Evolutionary conservation across 768 basidiomycete genomes (phyloP), one percentile per base, ranked within the genome.

Genomic region (Paxillus ammoniavirescens): DNA sequence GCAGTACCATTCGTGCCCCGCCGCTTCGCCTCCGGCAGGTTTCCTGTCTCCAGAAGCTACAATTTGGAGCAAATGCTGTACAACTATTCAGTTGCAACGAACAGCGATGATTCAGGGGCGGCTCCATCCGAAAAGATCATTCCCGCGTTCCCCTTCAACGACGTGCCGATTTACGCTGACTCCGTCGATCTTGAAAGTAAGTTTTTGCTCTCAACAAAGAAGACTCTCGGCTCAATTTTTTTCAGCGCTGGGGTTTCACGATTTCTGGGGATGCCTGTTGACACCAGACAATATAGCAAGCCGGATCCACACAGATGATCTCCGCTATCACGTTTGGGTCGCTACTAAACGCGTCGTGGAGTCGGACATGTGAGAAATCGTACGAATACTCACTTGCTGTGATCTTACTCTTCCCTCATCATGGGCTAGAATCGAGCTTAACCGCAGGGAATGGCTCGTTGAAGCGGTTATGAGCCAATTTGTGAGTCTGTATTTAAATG

Each of bases 121-220:
- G 33, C 55, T 48, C 18, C 49, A 43, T 60, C 66, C 23, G 55
- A 58, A 55, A 57, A 57, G 6, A 65, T 80, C 53, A 60, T 79
- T 33, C 69, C 69, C 53, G 58, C 61, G 13, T 63, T 69, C 48
- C 69, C 67, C 0, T 70, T 66, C 62, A 57, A 40, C 46, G 61
- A 68, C 12, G 61, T 60, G 14, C 60, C 59, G 43, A 44, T 68
- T 14, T 71, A 58, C 21, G 76, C 73, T 7, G 69, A 78, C 51
- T 78, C 77, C 6, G 58, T 76, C 13, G 65, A 82, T 58, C 72
- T 77, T 28, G 63, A 74, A 61, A 68, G 81, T 80, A 65, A 50
- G 77, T 67, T 38, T 35, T 21, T 28, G 33, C 9, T 31, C 42
- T 5, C 35, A 14, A 35, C 3, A 18, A 28, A 17, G 35, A 35